These are phyloP conservation scores for Asterionellopsis glacialis DNA, from an alignment of 108 stramenopile species.

Conservation along the genomic window DNA sequence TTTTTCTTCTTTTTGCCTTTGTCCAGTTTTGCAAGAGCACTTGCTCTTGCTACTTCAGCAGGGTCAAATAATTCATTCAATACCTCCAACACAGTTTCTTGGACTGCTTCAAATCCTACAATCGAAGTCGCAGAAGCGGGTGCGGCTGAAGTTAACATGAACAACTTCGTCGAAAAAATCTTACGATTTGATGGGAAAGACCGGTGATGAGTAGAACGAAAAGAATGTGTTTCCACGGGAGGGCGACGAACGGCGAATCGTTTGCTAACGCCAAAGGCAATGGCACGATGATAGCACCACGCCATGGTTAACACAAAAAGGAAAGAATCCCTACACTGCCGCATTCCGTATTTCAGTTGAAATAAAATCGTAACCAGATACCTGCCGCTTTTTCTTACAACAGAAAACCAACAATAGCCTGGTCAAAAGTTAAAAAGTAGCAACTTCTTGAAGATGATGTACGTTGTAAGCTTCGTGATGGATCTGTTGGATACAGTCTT, in stretches of 20 bases:
- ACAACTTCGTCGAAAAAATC: background rate
- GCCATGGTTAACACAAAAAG: background rate
- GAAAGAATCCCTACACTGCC: too few relatives aligned
- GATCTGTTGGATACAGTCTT: too few relatives aligned
- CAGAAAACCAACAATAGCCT: too few relatives aligned
- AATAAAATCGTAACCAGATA: too few relatives aligned
- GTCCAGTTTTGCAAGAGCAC: constrained; percentile 63
- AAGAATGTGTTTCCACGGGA: background rate
- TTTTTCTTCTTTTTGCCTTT: constrained; percentile 64
- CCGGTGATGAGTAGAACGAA: background rate
- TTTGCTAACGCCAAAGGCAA: background rate
- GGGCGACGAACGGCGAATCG: background rate
- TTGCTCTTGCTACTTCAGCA: constrained; percentile 57
- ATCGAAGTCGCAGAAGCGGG: background rate
- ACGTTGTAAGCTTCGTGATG: too few relatives aligned
- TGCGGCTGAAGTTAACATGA: background rate
- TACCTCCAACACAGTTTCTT: constrained; percentile 52
- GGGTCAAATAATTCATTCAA: constrained; percentile 78
- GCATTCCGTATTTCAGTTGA: too few relatives aligned
- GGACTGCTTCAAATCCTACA: constrained; percentile 53
- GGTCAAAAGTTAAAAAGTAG: too few relatives aligned
- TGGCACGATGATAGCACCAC: background rate
- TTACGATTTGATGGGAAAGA: background rate
- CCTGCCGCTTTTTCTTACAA: too few relatives aligned
- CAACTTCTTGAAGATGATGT: too few relatives aligned